Evolutionary conservation across 495 filamentous ascomycete genomes (phyloP), one percentile per base, ranked within the genome.

Genomic region (Neurospora sp.): DNA sequence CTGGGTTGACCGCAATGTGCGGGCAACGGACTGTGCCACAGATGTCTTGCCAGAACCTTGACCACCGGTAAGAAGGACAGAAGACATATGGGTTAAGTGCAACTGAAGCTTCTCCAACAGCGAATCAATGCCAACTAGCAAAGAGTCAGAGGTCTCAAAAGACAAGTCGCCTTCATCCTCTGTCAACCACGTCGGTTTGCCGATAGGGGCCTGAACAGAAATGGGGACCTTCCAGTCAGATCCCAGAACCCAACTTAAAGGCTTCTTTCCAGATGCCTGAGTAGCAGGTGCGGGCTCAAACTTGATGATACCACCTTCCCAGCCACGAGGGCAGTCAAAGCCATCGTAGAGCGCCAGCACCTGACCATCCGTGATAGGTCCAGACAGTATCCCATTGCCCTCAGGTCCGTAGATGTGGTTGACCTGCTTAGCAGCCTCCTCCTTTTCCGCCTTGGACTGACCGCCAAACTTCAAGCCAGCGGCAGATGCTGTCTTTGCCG

Each of bases 21-120:
- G 88, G 4, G 89, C 91, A 11, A 97, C 79, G 7, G 82, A 79
- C 73, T 84, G 83, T 16, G 86, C 85, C 27, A 98, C 86, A 3
- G 89, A 89, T 16, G 93, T 92, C 84, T 99, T 99, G 46, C 96
- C 96, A 41, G 94, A 88, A 3, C 96, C 95, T 46, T 96, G 88
- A 6, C 92, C 93, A 38, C 96, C 96, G 0, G 93, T 93, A 48
- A 99, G 79, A 23, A 99, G 85, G 8, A 97, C 92, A 0, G 96
- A 98, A 0, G 94, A 97, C 72, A 92, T 89, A 72, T 96, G 93
- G 2, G 89, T 89, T 16, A 99, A 82, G 75, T 94, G 91, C 14
- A 86, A 88, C 31, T 88, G 83, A 27, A 96, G 83, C 75, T 95
- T 88, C 5, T 86, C 83, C 46, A 95, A 89, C 0, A 96, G 82